These are phyloP conservation scores for Calcarisporium arbuscula DNA, from an alignment of 2,329 filamentous ascomycete genomes.

Conservation along the genomic window DNA sequence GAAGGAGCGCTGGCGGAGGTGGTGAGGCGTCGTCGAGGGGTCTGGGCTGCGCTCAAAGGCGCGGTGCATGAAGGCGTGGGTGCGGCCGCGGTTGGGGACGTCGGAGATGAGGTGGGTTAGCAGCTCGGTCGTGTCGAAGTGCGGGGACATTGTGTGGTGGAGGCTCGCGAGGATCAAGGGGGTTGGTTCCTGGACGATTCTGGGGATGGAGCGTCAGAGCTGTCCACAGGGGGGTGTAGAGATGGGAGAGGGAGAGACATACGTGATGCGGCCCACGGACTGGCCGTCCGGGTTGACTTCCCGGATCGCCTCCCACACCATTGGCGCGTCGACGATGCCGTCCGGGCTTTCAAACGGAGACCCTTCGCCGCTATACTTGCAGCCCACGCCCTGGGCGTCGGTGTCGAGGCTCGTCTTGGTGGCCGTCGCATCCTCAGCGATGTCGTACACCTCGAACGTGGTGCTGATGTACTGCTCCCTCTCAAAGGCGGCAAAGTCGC, in stretches of 20 bases:
- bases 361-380: conserved; percentile 18
- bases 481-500: conserved; percentile 28
- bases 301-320: conserved; percentile 35
- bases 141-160: conserved; percentile 48
- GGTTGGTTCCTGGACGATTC: conserved; percentile 54
- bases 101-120: conserved; percentile 47
- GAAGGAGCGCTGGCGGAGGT: conserved; percentile 48
- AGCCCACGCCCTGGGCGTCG: conserved; percentile 17
- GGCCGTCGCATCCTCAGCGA: conserved; percentile 39
- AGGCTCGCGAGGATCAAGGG: conserved; percentile 53
- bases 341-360: conserved; percentile 17
- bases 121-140: conserved; percentile 59
- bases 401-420: conserved; percentile 21
- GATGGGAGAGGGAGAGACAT: conserved; percentile 29
- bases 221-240: too few species aligned
- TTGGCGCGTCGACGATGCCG: conserved; percentile 30
- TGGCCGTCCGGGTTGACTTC: conserved; percentile 28
- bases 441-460: conserved; percentile 53
- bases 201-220: conserved; percentile 19
- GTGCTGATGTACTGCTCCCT: conserved; percentile 37
- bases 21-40: conserved; percentile 10
- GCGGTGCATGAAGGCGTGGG: conserved; percentile 41
- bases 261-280: conserved; percentile 50
- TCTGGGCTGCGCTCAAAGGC: conserved; percentile 31
- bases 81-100: conserved; percentile 35